phyloP scores from a whole-genome alignment of 2,329 filamentous ascomycete species.

The Sphaerulina vaccinii region DNA sequence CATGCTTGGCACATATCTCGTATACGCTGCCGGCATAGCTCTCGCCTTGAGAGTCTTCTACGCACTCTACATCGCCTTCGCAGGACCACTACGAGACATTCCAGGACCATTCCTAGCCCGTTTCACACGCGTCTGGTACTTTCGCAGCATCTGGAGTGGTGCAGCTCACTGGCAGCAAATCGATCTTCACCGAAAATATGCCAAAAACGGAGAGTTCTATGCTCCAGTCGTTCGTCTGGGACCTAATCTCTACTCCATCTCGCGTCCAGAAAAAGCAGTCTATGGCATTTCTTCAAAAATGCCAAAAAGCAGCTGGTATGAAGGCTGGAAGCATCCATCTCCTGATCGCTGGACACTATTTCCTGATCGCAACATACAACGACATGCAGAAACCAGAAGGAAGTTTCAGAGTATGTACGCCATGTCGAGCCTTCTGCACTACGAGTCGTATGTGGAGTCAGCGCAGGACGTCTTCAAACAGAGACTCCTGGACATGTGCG shows the following conservation, averaged over 20 bases:
- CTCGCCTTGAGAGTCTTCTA: neutral
- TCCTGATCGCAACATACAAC: constrained; percentile 20
- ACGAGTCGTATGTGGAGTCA: constrained; percentile 26
- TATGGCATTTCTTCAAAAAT: constrained; percentile 27
- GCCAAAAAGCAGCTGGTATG: constrained; percentile 29
- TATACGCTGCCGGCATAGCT: constrained; percentile 6
- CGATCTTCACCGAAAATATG: constrained; percentile 24
- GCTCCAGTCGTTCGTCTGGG: constrained; percentile 27
- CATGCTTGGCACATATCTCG: constrained; percentile 1
- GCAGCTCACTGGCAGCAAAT: constrained; percentile 27
- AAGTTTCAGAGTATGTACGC: constrained; percentile 29
- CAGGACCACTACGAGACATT: constrained; percentile 20
- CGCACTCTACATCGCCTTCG: constrained; percentile 3
- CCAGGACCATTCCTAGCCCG: constrained; percentile 27
- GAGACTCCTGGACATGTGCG: constrained; percentile 18
- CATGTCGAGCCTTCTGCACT: constrained; percentile 26
- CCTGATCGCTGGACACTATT: constrained; percentile 23
- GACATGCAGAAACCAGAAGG: constrained; percentile 22
- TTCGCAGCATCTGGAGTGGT: constrained; percentile 24
- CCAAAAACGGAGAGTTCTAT: constrained; percentile 19
- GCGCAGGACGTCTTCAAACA: constrained; percentile 18
- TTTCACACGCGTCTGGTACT: constrained; percentile 27
- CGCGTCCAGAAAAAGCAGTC: constrained; percentile 21
- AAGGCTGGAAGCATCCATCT: constrained; percentile 18
- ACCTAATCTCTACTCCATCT: constrained; percentile 26